phyloP scores from a whole-genome alignment of 345 rosid genomes.

The Salix purpurea region DNA sequence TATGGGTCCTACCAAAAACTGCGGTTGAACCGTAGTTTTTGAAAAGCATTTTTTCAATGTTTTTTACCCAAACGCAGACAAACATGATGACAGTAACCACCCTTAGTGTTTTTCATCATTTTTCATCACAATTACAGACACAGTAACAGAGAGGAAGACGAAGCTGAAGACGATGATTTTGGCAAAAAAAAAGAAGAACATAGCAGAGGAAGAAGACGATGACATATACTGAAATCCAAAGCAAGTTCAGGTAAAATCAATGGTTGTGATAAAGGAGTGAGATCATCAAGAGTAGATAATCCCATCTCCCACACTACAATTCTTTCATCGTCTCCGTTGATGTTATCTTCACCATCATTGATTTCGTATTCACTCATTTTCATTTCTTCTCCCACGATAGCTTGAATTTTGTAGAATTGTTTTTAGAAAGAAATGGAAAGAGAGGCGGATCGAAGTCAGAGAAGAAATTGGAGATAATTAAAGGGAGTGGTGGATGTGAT shows the following conservation, averaged over 20 bases:
- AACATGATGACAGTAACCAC: too few relatives aligned
- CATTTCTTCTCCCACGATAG: constrained; percentile 42
- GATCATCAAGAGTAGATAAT: constrained; percentile 57
- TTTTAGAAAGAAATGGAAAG: background rate
- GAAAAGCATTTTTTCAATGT: too few relatives aligned
- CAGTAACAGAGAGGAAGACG: too few relatives aligned
- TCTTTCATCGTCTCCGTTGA: constrained; percentile 48
- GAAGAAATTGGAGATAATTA: constrained; percentile 21
- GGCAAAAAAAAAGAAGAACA: too few relatives aligned
- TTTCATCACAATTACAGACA: too few relatives aligned
- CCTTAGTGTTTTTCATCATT: too few relatives aligned
- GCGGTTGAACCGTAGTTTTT: too few relatives aligned
- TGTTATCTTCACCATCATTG: background rate
- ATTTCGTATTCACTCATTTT: constrained; percentile 32
- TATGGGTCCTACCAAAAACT: too few relatives aligned
- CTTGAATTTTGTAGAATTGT: background rate
- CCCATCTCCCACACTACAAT: constrained; percentile 86
- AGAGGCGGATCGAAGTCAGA: constrained; percentile 9
- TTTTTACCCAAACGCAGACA: too few relatives aligned
- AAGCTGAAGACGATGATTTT: too few relatives aligned
- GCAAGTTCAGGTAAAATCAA: constrained; percentile 73
- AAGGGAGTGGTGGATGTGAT: constrained; percentile 19
- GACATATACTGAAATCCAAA: constrained; percentile 69
- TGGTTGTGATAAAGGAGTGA: constrained; percentile 66
- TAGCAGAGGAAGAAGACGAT: too few relatives aligned